Evolutionary conservation across 441 rosid genomes (phyloP).

Genomic region (Adansonia grandidieri): DNA sequence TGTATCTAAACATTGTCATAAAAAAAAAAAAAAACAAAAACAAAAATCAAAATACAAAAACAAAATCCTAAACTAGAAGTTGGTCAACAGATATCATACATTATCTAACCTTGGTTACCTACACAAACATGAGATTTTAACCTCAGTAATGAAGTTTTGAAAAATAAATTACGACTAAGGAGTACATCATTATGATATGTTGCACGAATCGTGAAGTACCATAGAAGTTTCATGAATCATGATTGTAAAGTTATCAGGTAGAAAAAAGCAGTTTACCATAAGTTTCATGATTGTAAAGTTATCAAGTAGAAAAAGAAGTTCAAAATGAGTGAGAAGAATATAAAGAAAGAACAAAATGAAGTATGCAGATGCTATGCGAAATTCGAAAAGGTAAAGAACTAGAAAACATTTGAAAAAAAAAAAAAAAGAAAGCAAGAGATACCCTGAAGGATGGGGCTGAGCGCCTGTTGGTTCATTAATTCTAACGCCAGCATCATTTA

Average conservation of each 20-base stretch:
- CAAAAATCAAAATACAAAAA: too few species aligned
- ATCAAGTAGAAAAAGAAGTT: background rate
- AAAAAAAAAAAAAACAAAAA: too few species aligned
- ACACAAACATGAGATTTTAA: background rate
- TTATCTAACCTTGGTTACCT: background rate
- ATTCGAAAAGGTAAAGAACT: background rate
- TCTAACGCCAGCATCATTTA: slow-evolving; percentile 31
- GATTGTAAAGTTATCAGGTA: background rate
- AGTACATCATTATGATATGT: background rate
- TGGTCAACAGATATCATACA: background rate
- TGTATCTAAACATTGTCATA: background rate
- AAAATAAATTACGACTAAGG: background rate
- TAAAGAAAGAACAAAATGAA: background rate
- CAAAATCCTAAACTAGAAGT: background rate
- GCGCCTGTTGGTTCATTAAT: slow-evolving; percentile 45
- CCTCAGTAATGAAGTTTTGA: background rate
- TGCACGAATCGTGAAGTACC: background rate
- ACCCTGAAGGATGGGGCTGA: slow-evolving; percentile 69
- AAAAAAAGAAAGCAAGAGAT: slow-evolving; percentile 28
- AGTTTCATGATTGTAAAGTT: background rate
- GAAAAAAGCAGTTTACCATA: background rate
- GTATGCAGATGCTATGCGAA: background rate
- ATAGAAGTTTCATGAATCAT: background rate
- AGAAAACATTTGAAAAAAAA: too few species aligned
- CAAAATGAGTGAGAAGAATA: background rate